Conservation (phyloP, 1,284 basidiomycete species). For the Leccinum solheimii region DNA sequence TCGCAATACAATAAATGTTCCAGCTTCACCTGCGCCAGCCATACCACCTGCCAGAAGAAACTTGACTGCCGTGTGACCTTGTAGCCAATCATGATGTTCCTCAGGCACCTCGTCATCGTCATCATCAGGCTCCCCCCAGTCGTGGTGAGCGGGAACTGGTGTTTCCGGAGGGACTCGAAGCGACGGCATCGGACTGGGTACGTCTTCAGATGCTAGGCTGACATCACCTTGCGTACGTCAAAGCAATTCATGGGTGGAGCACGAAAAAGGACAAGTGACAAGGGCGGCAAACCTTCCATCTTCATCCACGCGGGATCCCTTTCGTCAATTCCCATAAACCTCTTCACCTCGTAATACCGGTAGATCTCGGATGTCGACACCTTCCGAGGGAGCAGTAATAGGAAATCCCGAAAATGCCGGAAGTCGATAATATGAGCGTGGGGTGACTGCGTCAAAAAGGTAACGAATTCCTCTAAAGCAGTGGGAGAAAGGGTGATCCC, state of each 20-base stretch:
- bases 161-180: conserved; percentile 22
- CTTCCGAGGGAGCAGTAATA: conserved; percentile 82
- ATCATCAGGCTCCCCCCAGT: conserved; percentile 50
- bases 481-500: conserved; percentile 69
- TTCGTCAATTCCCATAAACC: conserved; percentile 73
- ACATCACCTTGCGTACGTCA: conserved; percentile 61
- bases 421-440: conserved; percentile 76
- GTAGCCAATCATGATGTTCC: conserved; percentile 65
- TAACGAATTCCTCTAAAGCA: conserved; percentile 78
- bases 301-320: conserved; percentile 77
- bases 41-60: conserved; percentile 94
- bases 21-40: conserved; percentile 80
- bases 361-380: conserved; percentile 86
- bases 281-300: conserved; percentile 73
- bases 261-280: conserved; percentile 15
- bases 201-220: conserved; percentile 70
- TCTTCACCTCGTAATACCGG: conserved; percentile 79
- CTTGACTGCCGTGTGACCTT: conserved; percentile 75
- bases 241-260: conserved; percentile 26
- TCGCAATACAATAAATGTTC: neutral
- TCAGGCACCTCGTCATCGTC: conserved; percentile 45
- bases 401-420: conserved; percentile 86
- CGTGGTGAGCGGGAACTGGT: conserved; percentile 42
- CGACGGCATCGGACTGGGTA: conserved; percentile 41
- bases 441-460: conserved; percentile 69